Evolutionary conservation across 108 stramenopile species (phyloP), one percentile per base, ranked within the genome.

Genomic region (Cyclotella kingstonii): DNA sequence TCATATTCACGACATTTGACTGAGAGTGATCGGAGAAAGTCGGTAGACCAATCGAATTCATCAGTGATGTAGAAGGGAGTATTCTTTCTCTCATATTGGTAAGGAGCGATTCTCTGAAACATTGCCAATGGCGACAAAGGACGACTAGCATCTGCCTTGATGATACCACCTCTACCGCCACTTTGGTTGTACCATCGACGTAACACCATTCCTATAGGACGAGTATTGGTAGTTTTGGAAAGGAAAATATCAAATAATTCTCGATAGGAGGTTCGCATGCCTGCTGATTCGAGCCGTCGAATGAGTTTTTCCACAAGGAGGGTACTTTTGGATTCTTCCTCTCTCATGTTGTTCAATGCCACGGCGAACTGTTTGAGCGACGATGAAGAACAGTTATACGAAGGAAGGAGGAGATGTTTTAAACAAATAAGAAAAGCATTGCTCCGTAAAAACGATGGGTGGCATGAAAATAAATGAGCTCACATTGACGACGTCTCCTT

Each of bases 191-290:
- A 18, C 25, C 48, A 50, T 23, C 73, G 44, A n/a, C 73, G 60
- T 34, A 75, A 75, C 15, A 75, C 73, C 30, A 75, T 45, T 12
- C 68, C 73, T 12, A 75, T 54, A 4, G 73, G 67, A 5, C 73
- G 53, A 18, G 8, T 25, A n/a, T 56, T 70, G 27, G 73, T 75
- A 1, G 73, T 75, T 45, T 55, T 63, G 26, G 66, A 70, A 1
- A 76, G 42, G 49, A 76, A 70, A 7, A 76, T 63, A 36, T 76
- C 69, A 31, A 65, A 70, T 27, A 76, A 31, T 27, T 76, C 74
- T 8, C 74, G 45, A 54, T 70, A 76, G 2, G 74, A 76, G 3
- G 74, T 76, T 22, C 74, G 41, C 74, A 76, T 76, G 5, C 74
- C 74, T 4, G 70, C 74, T 1, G 63, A 63, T 50, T 76, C 74